phyloP scores from a whole-genome alignment of 208 protist genomes.

The Porcisia deanei region DNA sequence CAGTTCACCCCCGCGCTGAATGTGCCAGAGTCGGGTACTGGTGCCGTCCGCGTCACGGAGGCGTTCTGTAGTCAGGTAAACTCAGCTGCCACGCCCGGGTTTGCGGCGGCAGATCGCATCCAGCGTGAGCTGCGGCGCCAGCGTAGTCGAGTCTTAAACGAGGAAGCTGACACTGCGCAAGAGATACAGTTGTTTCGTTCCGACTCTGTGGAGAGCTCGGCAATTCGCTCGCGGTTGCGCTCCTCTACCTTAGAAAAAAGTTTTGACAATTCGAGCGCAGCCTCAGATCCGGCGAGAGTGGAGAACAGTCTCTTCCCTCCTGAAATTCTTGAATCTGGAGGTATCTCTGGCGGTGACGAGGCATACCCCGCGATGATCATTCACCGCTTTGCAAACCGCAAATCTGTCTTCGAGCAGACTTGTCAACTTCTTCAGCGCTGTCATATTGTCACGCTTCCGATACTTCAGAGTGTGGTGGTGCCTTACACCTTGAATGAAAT shows the following conservation, averaged over 20 bases:
- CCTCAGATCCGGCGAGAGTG: slow-evolving; percentile 4
- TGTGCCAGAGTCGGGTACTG: slow-evolving; percentile 6
- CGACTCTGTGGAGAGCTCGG: slow-evolving; percentile 59
- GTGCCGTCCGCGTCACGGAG: slow-evolving; percentile 36
- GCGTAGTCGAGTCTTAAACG: slow-evolving; percentile 73
- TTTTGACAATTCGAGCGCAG: not conserved
- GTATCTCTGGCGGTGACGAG: slow-evolving; percentile 74
- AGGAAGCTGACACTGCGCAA: slow-evolving; percentile 49
- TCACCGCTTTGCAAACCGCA: slow-evolving; percentile 55
- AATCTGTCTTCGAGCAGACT: slow-evolving; percentile 58
- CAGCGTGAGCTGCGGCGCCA: slow-evolving; percentile 74
- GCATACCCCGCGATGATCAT: slow-evolving; percentile 45
- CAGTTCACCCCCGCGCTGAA: slow-evolving; percentile 34
- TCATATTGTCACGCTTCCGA: slow-evolving; percentile 58
- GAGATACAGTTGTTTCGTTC: slow-evolving; percentile 59
- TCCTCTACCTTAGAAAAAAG: slow-evolving; percentile 41
- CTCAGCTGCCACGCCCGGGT: slow-evolving; percentile 33
- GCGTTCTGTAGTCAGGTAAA: slow-evolving; percentile 48
- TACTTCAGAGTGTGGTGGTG: slow-evolving; percentile 25
- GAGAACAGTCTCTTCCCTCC: slow-evolving; percentile 83
- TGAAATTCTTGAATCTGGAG: slow-evolving; percentile 73
- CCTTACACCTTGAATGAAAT: slow-evolving; percentile 31
- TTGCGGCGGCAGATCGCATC: slow-evolving; percentile 57
- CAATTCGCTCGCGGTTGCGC: slow-evolving; percentile 44
- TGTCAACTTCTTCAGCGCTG: slow-evolving; percentile 55